Evolutionary conservation across 140 eudicot genomes (phyloP).

Genomic region (Erigeron philadelphicus): DNA sequence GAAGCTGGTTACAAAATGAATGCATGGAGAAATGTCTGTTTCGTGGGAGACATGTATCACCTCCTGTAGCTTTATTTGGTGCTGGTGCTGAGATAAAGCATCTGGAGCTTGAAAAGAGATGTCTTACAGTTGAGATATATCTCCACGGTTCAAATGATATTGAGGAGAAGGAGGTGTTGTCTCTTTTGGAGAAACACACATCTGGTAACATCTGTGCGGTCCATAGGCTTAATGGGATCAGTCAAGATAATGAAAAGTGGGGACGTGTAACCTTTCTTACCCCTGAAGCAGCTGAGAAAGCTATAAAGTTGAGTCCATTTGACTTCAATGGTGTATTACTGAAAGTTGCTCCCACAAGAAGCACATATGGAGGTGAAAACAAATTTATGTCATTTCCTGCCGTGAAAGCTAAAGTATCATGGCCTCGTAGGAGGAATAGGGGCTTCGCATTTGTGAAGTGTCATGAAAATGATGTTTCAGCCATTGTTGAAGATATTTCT

Average conservation of each 20-base stretch:
- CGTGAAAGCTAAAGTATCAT: conserved; percentile 61
- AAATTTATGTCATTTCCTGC: conserved; percentile 48
- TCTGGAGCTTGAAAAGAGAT: conserved; percentile 67
- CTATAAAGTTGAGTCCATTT: conserved; percentile 31
- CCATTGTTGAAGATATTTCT: conserved; percentile 47
- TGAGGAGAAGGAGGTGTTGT: conserved; percentile 61
- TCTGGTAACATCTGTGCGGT: conserved; percentile 54
- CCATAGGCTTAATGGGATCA: conserved; percentile 37
- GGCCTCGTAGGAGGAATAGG: conserved; percentile 78
- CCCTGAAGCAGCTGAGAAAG: conserved; percentile 68
- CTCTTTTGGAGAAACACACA: conserved; percentile 40
- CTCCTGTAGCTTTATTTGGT: conserved; percentile 75
- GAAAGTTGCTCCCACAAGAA: conserved; percentile 45
- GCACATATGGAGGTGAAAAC: conserved; percentile 41
- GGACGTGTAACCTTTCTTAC: conserved; percentile 70
- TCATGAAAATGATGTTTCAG: conserved; percentile 33
- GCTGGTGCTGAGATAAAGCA: conserved; percentile 89
- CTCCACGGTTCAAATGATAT: conserved; percentile 36
- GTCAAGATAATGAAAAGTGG: conserved; percentile 62
- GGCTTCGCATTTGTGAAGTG: conserved; percentile 63
- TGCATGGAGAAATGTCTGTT: conserved; percentile 70
- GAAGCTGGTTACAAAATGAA: conserved; percentile 55
- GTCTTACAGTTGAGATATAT: conserved; percentile 57
- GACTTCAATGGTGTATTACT: conserved; percentile 39
- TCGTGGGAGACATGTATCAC: conserved; percentile 44